These are phyloP conservation scores for Akanthomyces muscarius DNA, from an alignment of 2,329 filamentous ascomycete genomes.

Conservation along the genomic window DNA sequence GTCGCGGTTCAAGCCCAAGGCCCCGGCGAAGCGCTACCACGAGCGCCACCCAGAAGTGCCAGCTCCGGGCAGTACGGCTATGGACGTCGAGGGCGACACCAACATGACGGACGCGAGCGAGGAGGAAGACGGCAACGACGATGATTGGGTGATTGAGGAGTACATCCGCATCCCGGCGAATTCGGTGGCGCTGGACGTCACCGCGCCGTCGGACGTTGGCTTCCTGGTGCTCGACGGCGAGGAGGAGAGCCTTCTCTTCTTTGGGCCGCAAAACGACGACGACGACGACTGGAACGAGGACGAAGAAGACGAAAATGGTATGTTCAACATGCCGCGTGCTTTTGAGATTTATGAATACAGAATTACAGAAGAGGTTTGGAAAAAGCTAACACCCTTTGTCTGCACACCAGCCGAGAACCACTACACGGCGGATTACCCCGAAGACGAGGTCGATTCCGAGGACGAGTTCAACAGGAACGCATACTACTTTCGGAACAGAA, in stretches of 20 bases:
- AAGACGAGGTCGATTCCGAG: slow-evolving; percentile 72
- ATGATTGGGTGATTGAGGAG: slow-evolving; percentile 61
- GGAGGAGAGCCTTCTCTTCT: slow-evolving; percentile 58
- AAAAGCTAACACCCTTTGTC: slow-evolving; percentile 8
- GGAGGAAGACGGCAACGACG: slow-evolving; percentile 44
- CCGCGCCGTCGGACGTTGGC: slow-evolving; percentile 47
- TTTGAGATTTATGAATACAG: neutral
- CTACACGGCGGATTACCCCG: slow-evolving; percentile 75
- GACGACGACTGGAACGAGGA: slow-evolving; percentile 57
- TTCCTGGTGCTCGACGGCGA: slow-evolving; percentile 54
- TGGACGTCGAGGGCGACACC: slow-evolving; percentile 29
- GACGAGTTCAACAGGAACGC: slow-evolving; percentile 48
- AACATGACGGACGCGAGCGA: slow-evolving; percentile 39
- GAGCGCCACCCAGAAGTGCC: slow-evolving; percentile 49
- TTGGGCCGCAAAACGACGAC: slow-evolving; percentile 55
- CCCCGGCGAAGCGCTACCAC: slow-evolving; percentile 49
- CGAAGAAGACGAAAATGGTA: slow-evolving; percentile 64
- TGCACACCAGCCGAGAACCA: slow-evolving; percentile 62
- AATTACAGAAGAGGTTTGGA: too few relatives aligned
- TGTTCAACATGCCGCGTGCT: slow-evolving; percentile 18
- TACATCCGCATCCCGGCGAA: slow-evolving; percentile 58
- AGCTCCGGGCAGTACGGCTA: slow-evolving; percentile 14
- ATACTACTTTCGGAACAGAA: slow-evolving; percentile 51
- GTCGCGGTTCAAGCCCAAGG: slow-evolving; percentile 49
- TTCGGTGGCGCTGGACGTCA: slow-evolving; percentile 42